Conservation (phyloP, 495 filamentous ascomycete genomes). For the Xylaria longipes region DNA sequence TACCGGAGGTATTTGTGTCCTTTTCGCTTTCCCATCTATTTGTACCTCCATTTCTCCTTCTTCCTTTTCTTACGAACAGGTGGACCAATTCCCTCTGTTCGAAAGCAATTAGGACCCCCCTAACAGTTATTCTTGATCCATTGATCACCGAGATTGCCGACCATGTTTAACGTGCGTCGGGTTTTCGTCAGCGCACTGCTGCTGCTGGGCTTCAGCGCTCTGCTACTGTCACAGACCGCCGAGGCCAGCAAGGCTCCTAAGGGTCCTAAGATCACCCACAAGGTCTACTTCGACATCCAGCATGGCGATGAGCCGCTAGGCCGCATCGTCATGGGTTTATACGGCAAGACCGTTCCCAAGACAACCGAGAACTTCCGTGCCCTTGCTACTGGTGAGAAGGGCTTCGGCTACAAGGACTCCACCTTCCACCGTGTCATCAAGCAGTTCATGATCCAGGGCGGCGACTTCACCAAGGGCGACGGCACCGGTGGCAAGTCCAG, state of each 20-base stretch:
- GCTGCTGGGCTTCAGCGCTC: conserved; percentile 72
- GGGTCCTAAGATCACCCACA: conserved; percentile 95
- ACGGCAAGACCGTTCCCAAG: conserved; percentile 98
- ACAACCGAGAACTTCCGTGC: conserved; percentile 98
- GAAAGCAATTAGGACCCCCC: conserved; percentile 4
- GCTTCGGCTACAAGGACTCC: conserved; percentile 93
- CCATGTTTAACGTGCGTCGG: conserved; percentile 64
- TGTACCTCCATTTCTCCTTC: conserved; percentile 13
- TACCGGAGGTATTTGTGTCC: conserved; percentile 23
- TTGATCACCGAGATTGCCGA: conserved; percentile 27
- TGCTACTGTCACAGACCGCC: conserved; percentile 73
- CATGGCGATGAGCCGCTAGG: conserved; percentile 88
- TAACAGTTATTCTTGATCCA: neutral
- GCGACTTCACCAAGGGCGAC: conserved; percentile 96
- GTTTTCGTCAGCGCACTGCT: conserved; percentile 72
- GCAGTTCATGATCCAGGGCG: conserved; percentile 98
- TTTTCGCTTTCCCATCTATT: conserved; percentile 18
- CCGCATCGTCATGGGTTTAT: conserved; percentile 90
- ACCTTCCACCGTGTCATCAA: conserved; percentile 99
- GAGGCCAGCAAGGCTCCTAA: conserved; percentile 88
- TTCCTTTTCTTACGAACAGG: conserved; percentile 13
- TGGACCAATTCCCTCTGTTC: conserved; percentile 20
- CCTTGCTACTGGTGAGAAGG: conserved; percentile 95
- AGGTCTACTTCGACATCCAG: conserved; percentile 95
- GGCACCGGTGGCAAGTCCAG: conserved; percentile 96